Percentiles rank a stretch among this genome's conserved stretches.
Evolutionary conservation across 208 protist species (phyloP).

Genomic region (Leishmania tarentolae): DNA sequence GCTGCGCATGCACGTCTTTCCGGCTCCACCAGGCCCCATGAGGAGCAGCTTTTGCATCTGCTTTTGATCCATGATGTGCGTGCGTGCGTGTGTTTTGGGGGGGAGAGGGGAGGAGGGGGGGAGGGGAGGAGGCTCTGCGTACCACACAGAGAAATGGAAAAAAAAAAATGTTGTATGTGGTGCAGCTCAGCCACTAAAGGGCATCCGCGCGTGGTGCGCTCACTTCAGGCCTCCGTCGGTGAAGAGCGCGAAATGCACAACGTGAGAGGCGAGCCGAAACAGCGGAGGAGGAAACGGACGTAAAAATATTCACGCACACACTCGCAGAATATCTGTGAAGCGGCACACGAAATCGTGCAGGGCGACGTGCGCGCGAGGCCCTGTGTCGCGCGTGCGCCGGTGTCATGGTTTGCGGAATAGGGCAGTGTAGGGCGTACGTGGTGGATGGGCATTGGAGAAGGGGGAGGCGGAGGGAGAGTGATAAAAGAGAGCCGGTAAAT

Average conservation of each 20-base stretch:
- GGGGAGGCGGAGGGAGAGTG: neutral
- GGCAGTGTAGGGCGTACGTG: neutral
- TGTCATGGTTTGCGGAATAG: neutral
- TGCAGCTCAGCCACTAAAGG: neutral
- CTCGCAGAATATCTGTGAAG: neutral
- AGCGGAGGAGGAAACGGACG: no score
- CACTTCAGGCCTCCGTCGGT: neutral
- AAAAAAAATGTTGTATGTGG: neutral
- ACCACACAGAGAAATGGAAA: no score
- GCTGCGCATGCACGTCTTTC: constrained; percentile 99
- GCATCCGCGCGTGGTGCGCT: neutral
- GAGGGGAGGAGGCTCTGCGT: neutral
- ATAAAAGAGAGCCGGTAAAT: neutral
- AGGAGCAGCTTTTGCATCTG: constrained; percentile 95
- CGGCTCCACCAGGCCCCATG: constrained; percentile 94
- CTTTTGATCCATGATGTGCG: constrained; percentile 60
- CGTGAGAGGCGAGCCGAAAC: neutral
- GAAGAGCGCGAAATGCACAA: neutral
- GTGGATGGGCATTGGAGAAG: neutral
- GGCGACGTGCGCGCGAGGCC: neutral
- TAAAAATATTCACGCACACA: no score
- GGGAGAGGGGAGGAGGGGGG: neutral
- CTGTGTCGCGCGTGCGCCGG: neutral
- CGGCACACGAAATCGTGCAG: neutral
- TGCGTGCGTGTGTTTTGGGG: neutral